Evolutionary conservation across 352 stramenopile genomes (phyloP).

Genomic region (Pythium sp.): DNA sequence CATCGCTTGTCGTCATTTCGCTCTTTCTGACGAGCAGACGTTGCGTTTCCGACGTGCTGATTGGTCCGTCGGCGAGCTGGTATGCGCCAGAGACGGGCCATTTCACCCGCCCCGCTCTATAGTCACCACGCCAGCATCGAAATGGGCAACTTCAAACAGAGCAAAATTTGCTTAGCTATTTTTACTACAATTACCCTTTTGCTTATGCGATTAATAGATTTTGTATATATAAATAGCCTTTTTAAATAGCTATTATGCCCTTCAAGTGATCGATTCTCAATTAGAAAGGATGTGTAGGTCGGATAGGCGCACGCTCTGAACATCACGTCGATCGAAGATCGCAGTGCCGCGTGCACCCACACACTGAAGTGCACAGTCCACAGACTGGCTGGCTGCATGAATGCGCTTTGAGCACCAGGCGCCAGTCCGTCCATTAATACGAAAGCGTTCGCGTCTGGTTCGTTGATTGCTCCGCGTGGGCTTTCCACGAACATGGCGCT

Average conservation of each 20-base stretch:
- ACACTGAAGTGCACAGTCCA: neutral
- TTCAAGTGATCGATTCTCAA: too few species aligned
- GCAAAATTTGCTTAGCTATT: neutral
- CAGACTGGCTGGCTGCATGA: neutral
- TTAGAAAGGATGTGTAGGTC: neutral
- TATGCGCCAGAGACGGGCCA: neutral
- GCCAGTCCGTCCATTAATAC: neutral
- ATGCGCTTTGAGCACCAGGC: neutral
- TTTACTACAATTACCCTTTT: too few species aligned
- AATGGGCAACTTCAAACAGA: constrained; percentile 6
- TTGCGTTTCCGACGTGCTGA: neutral
- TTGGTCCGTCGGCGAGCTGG: neutral
- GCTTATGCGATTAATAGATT: too few species aligned
- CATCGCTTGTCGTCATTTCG: neutral
- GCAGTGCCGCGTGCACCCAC: neutral
- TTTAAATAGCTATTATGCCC: neutral
- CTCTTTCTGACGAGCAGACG: neutral
- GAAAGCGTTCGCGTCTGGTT: neutral
- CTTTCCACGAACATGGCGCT: neutral
- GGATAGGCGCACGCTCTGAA: neutral
- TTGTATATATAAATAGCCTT: neutral
- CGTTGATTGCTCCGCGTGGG: neutral
- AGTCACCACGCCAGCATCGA: neutral
- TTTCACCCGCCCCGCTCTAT: neutral
- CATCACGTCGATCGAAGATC: neutral